Evolutionary conservation across 1,284 basidiomycete species (phyloP), one percentile per base, ranked within the genome.

Genomic region (Papiliotrema flavescens): DNA sequence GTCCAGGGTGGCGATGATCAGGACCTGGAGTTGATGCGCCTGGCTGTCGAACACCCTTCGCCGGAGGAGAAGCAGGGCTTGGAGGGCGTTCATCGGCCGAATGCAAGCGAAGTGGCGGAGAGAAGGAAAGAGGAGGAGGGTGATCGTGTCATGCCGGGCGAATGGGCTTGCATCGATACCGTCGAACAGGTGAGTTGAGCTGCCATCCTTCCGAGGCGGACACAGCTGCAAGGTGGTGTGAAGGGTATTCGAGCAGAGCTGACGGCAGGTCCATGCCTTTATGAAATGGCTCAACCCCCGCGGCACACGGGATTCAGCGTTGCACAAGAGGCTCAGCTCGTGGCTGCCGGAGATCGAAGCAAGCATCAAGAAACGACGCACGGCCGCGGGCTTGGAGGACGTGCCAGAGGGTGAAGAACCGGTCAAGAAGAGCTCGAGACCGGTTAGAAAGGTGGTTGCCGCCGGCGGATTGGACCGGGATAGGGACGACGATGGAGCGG

Each of bases 91-190:
- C 37, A 20, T 49, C 47, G 17, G 51, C 55, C 45, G 53, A 20
- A 40, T 15, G 39, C 17, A 7, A 17, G 20, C 17, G 24, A 9
- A 88, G 79, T 85, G 34, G 80, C 64, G 35, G 79, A 88, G 55
- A 79, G 87, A 62, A 72, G 76, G 32, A 83, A 85, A 50, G 92
- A 95, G 73, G 88, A 86, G 7, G 81, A 82, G 53, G 85, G 86
- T 14, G 85, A 85, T 8, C 81, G 86, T 61, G 79, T 97, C 35
- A 81, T 77, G 13, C 77, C 85, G 20, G 86, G 85, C 52, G 87
- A 95, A 65, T 98, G 95, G 95, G 93, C 83, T 9, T 85, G 85
- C 26, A 97, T 90, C 77, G 86, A 88, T 51, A 86, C 89, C 59
- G 75, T 87, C 5, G 90, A 96, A 66, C 86, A 92, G 84, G 92